Conservation (phyloP, 306 rosid species). For the Dryas drummondii region DNA sequence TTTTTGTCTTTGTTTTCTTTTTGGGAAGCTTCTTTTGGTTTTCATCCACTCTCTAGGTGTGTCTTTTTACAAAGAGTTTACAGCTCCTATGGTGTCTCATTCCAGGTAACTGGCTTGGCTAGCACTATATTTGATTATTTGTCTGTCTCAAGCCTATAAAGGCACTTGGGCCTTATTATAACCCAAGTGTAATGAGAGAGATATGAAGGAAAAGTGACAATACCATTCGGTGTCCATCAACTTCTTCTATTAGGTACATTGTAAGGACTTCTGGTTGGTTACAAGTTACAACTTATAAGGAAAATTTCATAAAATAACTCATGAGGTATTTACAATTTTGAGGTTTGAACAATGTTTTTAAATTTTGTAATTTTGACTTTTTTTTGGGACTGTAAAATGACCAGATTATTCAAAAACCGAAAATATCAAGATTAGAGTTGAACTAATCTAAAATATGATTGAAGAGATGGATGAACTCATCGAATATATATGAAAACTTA, state of each 20-base stretch:
- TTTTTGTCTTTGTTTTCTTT: conserved; percentile 5
- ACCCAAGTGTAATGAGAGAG: neutral
- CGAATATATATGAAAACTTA: too few relatives aligned
- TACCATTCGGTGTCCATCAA: neutral
- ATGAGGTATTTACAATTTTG: too few relatives aligned
- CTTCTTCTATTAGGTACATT: neutral
- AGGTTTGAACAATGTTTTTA: too few relatives aligned
- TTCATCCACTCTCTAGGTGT: conserved; percentile 1
- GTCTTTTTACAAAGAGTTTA: neutral
- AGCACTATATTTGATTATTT: neutral
- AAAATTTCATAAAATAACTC: too few relatives aligned
- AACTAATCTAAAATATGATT: too few relatives aligned
- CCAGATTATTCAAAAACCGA: too few relatives aligned
- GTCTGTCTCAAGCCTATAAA: neutral
- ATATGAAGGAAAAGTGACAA: neutral
- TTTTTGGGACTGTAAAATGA: too few relatives aligned
- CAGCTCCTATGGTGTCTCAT: conserved; percentile 13
- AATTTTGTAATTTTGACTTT: too few relatives aligned
- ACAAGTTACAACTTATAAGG: too few relatives aligned
- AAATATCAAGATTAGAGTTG: too few relatives aligned
- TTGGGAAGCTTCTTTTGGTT: conserved; percentile 28
- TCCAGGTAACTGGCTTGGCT: neutral
- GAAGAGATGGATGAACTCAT: too few relatives aligned
- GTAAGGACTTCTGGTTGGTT: neutral
- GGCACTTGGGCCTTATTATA: neutral